Conservation (phyloP, 768 basidiomycete genomes). For the Lactarius tabidus region DNA sequence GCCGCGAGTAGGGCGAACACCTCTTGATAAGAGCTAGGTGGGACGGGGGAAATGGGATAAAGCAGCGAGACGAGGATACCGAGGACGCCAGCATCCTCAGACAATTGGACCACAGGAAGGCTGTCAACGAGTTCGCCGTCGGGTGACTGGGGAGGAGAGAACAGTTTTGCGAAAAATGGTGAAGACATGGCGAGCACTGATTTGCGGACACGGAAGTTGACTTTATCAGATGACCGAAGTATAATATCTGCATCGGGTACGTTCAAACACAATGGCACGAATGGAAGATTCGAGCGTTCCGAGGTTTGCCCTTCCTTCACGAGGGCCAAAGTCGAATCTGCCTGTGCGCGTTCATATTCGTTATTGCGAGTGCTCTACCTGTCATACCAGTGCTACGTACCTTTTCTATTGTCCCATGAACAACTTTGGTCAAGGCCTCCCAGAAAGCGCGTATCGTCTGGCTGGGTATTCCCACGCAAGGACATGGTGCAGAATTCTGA, state of each 20-base stretch:
- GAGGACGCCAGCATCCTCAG: not conserved
- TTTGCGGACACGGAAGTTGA: constrained; percentile 30
- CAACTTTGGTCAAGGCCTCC: not conserved
- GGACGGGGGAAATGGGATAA: not conserved
- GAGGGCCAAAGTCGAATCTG: not conserved
- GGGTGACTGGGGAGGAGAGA: not conserved
- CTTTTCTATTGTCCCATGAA: not conserved
- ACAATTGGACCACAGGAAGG: not conserved
- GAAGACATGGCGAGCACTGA: constrained; percentile 29
- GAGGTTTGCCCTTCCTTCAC: not conserved
- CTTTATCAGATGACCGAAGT: not conserved
- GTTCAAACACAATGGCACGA: not conserved
- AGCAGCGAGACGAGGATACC: not conserved
- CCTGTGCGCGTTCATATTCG: not conserved
- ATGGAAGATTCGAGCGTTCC: not conserved
- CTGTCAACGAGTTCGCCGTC: not conserved
- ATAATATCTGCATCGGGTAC: not conserved
- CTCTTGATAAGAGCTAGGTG: not conserved
- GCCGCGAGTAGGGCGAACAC: constrained; percentile 2
- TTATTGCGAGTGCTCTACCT: not conserved
- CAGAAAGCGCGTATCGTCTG: not conserved
- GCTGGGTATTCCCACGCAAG: not conserved
- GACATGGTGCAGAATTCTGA: not conserved
- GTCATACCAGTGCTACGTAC: not conserved
- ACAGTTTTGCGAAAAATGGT: not conserved